phyloP scores from a whole-genome alignment of 2,329 filamentous ascomycete species.

The Alternaria novae-zelandiae region DNA sequence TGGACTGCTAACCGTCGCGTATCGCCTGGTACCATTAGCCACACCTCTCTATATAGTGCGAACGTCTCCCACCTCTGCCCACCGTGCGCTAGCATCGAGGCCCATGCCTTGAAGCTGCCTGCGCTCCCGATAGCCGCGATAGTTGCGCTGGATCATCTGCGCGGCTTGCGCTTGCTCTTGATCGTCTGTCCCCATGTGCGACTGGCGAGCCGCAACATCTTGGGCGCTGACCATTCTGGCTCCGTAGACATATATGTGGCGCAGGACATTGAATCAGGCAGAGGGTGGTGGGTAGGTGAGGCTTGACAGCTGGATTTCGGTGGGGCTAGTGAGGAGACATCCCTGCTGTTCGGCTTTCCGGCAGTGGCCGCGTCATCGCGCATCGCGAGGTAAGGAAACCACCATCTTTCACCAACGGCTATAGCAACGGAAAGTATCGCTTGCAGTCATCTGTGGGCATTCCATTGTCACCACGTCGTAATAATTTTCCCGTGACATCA shows the following conservation, averaged over 20 bases:
- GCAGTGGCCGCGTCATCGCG: constrained; percentile 3
- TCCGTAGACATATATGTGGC: constrained; percentile 2
- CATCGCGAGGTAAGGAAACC: background rate
- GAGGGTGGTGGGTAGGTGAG: constrained; percentile 7
- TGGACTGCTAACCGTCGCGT: constrained; percentile 52
- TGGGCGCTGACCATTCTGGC: constrained; percentile 17
- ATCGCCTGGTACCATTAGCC: constrained; percentile 51
- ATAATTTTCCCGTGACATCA: background rate
- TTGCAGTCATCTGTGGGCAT: background rate
- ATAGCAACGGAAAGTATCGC: background rate
- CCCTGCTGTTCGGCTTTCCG: background rate
- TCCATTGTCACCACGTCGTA: background rate
- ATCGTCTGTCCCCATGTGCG: constrained; percentile 17
- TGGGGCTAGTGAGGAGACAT: constrained; percentile 9
- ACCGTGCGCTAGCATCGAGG: constrained; percentile 72
- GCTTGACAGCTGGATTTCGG: constrained; percentile 11
- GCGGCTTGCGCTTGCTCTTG: constrained; percentile 42
- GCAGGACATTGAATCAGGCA: constrained; percentile 8
- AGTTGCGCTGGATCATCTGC: constrained; percentile 63
- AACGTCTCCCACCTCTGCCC: constrained; percentile 66
- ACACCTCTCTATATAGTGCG: background rate
- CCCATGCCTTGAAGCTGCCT: constrained; percentile 73
- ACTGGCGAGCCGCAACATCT: constrained; percentile 9
- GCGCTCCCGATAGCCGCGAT: constrained; percentile 76
- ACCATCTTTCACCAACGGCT: background rate